phyloP scores from a whole-genome alignment of 106 monocot species.

The Dioscorea alata region DNA sequence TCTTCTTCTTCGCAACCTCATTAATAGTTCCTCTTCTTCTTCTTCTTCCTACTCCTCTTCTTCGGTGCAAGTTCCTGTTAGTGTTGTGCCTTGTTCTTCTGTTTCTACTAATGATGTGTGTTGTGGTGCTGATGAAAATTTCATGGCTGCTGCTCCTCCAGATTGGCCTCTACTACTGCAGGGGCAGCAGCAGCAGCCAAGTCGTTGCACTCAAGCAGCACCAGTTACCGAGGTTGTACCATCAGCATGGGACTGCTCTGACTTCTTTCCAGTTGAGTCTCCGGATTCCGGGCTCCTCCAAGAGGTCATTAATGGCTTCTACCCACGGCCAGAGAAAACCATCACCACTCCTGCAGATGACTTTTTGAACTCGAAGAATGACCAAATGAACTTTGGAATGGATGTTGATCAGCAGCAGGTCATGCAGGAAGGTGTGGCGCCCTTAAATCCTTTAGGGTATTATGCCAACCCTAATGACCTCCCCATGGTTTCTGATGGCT shows the following conservation, averaged over 20 bases:
- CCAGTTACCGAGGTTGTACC: neutral
- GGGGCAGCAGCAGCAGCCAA: neutral
- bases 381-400: neutral
- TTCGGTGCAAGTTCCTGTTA: neutral
- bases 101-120: neutral
- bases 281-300: slow-evolving; percentile 54
- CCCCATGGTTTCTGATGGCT: slow-evolving; percentile 37
- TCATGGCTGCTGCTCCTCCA: neutral
- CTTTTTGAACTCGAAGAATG: neutral
- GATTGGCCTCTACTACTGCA: neutral
- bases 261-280: slow-evolving; percentile 30
- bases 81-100: neutral
- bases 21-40: neutral
- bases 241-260: neutral
- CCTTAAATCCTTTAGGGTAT: neutral
- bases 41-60: neutral
- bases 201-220: neutral
- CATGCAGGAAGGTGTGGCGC: neutral
- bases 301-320: slow-evolving; percentile 48
- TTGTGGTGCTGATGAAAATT: neutral
- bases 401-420: neutral
- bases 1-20: slow-evolving; percentile 13
- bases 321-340: slow-evolving; percentile 8
- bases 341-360: neutral
- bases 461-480: slow-evolving; percentile 5